phyloP scores from a whole-genome alignment of 495 filamentous ascomycete genomes.

The Apodospora peruviana region DNA sequence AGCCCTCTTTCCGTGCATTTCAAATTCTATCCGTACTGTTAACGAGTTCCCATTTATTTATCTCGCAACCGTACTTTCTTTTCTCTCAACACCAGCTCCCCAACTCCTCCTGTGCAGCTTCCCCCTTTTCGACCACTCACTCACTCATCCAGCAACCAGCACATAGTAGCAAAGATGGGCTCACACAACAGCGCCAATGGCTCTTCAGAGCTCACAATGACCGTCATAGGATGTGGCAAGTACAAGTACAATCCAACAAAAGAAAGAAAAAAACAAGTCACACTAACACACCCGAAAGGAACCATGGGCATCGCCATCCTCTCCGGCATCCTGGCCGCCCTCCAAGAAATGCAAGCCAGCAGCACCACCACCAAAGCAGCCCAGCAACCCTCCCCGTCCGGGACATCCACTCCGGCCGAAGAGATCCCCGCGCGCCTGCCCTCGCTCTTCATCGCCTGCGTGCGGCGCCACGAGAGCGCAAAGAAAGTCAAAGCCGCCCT shows the following conservation, averaged over 20 bases:
- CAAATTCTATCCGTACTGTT: too few species aligned
- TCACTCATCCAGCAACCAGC: not conserved
- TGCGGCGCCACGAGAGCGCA: conserved; percentile 56
- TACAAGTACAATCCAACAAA: not conserved
- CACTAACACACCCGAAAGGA: conserved; percentile 36
- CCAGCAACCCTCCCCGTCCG: conserved; percentile 32
- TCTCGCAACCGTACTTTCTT: too few species aligned
- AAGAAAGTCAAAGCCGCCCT: conserved; percentile 58
- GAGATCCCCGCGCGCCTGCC: conserved; percentile 55
- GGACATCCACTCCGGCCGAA: conserved; percentile 45
- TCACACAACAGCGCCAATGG: conserved; percentile 13
- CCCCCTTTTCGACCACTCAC: not conserved
- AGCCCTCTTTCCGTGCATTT: too few species aligned
- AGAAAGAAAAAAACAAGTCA: not conserved
- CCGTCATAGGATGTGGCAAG: conserved; percentile 69
- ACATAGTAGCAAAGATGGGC: conserved; percentile 1
- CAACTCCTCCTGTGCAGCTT: too few species aligned
- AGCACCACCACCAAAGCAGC: conserved; percentile 5
- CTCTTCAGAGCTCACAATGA: conserved; percentile 54
- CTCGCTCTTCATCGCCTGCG: conserved; percentile 69
- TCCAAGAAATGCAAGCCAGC: conserved; percentile 40
- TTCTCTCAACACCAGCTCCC: too few species aligned
- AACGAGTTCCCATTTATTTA: too few species aligned
- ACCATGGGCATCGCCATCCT: conserved; percentile 84
- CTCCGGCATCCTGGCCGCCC: conserved; percentile 67